Evolutionary conservation across 306 rosid species (phyloP), one percentile per base, ranked within the genome.

Genomic region (Mimosa bimucronata): DNA sequence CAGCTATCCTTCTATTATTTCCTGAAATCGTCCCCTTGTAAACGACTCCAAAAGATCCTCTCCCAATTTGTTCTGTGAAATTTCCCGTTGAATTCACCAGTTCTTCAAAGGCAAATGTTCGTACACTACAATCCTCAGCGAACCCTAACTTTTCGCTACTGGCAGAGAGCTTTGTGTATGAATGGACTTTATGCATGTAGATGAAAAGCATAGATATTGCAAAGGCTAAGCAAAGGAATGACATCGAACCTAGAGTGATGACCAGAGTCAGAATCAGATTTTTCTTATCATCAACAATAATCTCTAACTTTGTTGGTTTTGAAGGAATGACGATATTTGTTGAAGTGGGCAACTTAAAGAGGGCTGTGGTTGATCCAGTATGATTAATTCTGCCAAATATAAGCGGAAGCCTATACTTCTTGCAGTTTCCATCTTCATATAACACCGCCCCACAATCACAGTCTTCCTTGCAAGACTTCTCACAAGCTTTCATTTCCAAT

Each of bases 31-130:
- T 67, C 4, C 87, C 89, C 61, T 12, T 50, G 40, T 83, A 86
- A 25, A 86, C 87, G 1, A 53, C 64, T 48, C 87, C 89, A 61
- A 40, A 83, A 3, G 87, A 66, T 52, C 87, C 89, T 60, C 73
- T 83, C 1, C 87, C 85, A 10, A 86, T 23, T 75, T 76, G 81
- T 37, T 86, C 85, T 1, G 71, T 31, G 66, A 86, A 86, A 18
- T 57, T 23, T n/a, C 45, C 29, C 1, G 87, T 86, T 45, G 50
- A 60, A 71, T 38, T 46, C 30, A 0, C 53, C 30, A 86, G 81
- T 76, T 86, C 86, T 25, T 82, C 83, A 28, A 52, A 82, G 57
- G 79, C 50, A 79, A 86, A 86, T 11, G 86, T 11, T 6, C 71
- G 80, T 45, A 86, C 25, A 4, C 86, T 71, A 25, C 70, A 76